Base-by-base conservation (phyloP, 345 rosid genomes). In the Camelina hispida region DNA sequence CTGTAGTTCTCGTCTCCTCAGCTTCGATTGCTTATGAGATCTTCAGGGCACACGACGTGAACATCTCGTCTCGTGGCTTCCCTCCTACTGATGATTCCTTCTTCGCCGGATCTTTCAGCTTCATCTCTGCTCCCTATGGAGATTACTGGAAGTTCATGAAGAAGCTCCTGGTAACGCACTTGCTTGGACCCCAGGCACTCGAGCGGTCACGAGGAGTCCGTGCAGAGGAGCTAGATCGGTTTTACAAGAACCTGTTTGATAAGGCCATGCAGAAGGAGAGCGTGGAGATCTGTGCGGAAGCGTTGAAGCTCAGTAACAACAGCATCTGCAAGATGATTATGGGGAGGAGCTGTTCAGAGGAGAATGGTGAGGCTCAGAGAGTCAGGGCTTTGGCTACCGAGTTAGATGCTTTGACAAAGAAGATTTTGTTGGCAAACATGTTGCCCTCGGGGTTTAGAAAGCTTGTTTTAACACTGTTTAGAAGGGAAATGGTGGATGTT, bases 401-500 rank as follows among this genome's bases (percentile, higher is more conserved):
- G 3, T 32, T 13, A 9, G 7, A 3, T 57, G 30, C 1, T 8
- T 65, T 74, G 42, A 22, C 10, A 5, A 65, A 46, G 58, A 74
- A 37, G 46, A 11, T 72, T 7, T 66, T 65, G 1, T 16, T 66
- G 18, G 61, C 67, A 11, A 30, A 4, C 5, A 25, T 60, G 35
- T 51, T 75, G 25, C 53, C 37, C 0, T 1, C 7, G 85, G 73
- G 30, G 9, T 11, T 75, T 18, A 7, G 59, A 43, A 68, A 50
- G 28, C 25, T 75, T 1, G 47, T 38, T 2, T 16, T 75, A 18
- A 83, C 83, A 25, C 86, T 93, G 2, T 81, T 80, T n/a, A 56
- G 56, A 68, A 89, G 75, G 68, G 82, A 85, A 70, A 78, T 89
- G 0, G 78, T 82, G 82, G 78, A 67, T 66, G 85, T 73, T 10